Evolutionary conservation across 75 land plant genomes (phyloP), one percentile per base, ranked within the genome.

Genomic region (Larix kaempferi): DNA sequence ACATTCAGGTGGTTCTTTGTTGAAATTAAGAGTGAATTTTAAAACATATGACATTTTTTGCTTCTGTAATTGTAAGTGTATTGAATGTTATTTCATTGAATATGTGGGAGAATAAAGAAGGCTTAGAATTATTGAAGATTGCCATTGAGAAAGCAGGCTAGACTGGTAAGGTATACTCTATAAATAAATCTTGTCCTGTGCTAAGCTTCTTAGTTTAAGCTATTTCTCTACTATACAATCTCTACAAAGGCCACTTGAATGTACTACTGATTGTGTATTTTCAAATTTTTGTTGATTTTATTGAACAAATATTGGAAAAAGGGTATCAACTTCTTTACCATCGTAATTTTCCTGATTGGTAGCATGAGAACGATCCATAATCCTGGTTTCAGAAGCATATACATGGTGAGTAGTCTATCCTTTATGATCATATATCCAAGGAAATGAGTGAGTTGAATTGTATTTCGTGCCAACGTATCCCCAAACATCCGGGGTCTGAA

Each of bases 111-210:
- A n/a, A n/a, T n/a, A n/a, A n/a, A 78, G 99, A 97, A 84, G 98
- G 99, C 64, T 86, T 94, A 63, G 98, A 94, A 78, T 77, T 94
- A 76, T 83, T 97, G 82, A 97, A 94, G 84, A 88, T 88, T 56
- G 98, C 99, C 56, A 97, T 97, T 80, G 97, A 85, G 3, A 97
- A 94, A 78, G 98, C 98, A 57, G 99, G 99, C 19, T 97, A 97
- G 86, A 97, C 99, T 27, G 88, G 85, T 81, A 85, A 97, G n/a
- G n/a, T n/a, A n/a, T n/a, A n/a, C n/a, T n/a, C n/a, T n/a, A n/a
- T n/a, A n/a, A n/a, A n/a, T n/a, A n/a, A n/a, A n/a, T n/a, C n/a
- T n/a, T n/a, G n/a, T n/a, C 52, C 52, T 44, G 8, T 44, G 8
- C 6, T 44, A 1, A 44, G 7, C 8, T 44, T 44, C 52, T 7